These are phyloP conservation scores for Aspergillus tanneri DNA, from an alignment of 2,329 filamentous ascomycete species.

Conservation along the genomic window DNA sequence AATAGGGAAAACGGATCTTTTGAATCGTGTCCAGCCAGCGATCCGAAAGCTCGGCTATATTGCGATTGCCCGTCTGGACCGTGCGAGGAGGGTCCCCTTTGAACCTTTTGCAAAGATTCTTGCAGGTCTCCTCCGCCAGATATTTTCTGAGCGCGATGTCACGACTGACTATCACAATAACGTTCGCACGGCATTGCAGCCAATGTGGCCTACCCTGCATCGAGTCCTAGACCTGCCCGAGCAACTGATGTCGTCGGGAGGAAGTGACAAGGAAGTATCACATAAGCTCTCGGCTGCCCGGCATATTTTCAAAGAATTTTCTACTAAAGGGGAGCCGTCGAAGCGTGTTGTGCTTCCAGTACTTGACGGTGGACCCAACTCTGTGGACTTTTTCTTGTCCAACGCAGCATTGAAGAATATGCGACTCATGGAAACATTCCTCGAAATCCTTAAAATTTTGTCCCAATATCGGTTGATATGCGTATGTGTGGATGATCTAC, in stretches of 20 bases:
- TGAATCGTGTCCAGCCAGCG: constrained; percentile 57
- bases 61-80: constrained; percentile 60
- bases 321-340: constrained; percentile 30
- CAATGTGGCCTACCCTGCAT: constrained; percentile 59
- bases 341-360: constrained; percentile 34
- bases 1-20: constrained; percentile 60
- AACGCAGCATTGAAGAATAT: constrained; percentile 53
- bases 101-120: constrained; percentile 62
- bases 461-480: constrained; percentile 83
- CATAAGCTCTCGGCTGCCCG: constrained; percentile 29
- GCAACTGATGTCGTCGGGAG: constrained; percentile 54
- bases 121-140: constrained; percentile 61
- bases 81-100: constrained; percentile 59
- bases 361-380: constrained; percentile 37
- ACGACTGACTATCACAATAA: constrained; percentile 61
- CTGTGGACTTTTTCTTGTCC: constrained; percentile 40
- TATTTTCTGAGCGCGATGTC: constrained; percentile 64
- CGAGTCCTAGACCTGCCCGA: constrained; percentile 63
- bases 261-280: constrained; percentile 36
- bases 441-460: constrained; percentile 81
- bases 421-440: constrained; percentile 80
- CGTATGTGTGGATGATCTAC: constrained; percentile 83
- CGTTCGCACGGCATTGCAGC: constrained; percentile 55
- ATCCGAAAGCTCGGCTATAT: constrained; percentile 62
- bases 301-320: constrained; percentile 32